Evolutionary conservation across 306 rosid species (phyloP).

Genomic region (Medicago lupulina): DNA sequence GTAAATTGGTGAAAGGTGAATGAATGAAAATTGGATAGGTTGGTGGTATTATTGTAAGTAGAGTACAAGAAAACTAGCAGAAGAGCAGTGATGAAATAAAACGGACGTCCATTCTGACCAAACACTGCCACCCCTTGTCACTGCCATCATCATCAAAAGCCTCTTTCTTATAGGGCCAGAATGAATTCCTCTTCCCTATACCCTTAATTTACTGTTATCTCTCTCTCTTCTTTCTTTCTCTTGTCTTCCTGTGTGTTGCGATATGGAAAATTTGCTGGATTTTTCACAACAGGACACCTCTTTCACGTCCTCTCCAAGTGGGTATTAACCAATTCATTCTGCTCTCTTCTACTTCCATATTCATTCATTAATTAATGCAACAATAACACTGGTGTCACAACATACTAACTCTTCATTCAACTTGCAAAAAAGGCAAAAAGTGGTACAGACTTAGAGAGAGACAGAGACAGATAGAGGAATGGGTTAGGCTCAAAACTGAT

Average conservation of each 20-base stretch:
- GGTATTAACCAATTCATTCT: slow-evolving; percentile 46
- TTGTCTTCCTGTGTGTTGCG: slow-evolving; percentile 34
- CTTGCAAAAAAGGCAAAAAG: slow-evolving; percentile 48
- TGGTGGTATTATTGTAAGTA: slow-evolving; percentile 31
- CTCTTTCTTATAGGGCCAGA: slow-evolving; percentile 49
- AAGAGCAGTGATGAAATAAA: slow-evolving; percentile 63
- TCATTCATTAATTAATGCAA: not conserved
- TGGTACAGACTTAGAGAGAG: slow-evolving; percentile 4
- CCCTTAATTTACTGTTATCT: slow-evolving; percentile 37
- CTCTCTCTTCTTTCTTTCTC: slow-evolving; percentile 18
- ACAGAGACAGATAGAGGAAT: slow-evolving; percentile 42
- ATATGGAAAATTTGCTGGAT: slow-evolving; percentile 44
- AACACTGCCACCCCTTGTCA: slow-evolving; percentile 63
- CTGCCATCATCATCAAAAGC: slow-evolving; percentile 56
- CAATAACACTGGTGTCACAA: slow-evolving; percentile 26
- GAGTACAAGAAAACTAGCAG: slow-evolving; percentile 53
- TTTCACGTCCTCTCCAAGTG: slow-evolving; percentile 41
- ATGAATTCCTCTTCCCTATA: slow-evolving; percentile 62
- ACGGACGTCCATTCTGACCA: slow-evolving; percentile 64
- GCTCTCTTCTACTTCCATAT: not conserved
- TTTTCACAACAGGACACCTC: slow-evolving; percentile 42
- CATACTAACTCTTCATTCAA: slow-evolving; percentile 29
- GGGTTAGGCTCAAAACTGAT: slow-evolving; percentile 64
- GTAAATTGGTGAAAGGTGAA: slow-evolving; percentile 7
- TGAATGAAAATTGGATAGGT: slow-evolving; percentile 18